These are phyloP conservation scores for Coniella lustricola DNA, from an alignment of 2,329 filamentous ascomycete species.

Conservation along the genomic window DNA sequence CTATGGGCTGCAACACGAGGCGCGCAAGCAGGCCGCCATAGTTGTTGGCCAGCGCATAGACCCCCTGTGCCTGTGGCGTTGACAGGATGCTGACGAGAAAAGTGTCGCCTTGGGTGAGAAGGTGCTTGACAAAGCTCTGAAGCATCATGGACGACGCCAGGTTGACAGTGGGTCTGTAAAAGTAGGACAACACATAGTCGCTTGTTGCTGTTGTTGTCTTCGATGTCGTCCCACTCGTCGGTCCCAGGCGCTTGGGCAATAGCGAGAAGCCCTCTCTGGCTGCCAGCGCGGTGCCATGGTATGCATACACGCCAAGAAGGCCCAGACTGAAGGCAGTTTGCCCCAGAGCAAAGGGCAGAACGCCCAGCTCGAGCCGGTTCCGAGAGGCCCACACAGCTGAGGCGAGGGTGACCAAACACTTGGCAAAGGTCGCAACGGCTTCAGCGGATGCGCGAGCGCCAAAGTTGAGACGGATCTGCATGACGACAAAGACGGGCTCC, in stretches of 20 bases:
- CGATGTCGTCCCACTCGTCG: slow-evolving; percentile 8
- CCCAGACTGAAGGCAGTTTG: slow-evolving; percentile 69
- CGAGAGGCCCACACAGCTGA: slow-evolving; percentile 58
- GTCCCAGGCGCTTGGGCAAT: slow-evolving; percentile 37
- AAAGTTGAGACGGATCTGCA: slow-evolving; percentile 76
- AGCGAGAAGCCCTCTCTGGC: slow-evolving; percentile 61
- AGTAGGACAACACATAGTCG: slow-evolving; percentile 40
- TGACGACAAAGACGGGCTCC: slow-evolving; percentile 83
- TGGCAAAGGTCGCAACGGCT: slow-evolving; percentile 68
- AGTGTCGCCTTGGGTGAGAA: slow-evolving; percentile 91
- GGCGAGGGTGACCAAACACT: slow-evolving; percentile 69
- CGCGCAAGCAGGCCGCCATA: slow-evolving; percentile 86
- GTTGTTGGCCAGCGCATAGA: slow-evolving; percentile 89
- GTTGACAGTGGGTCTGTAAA: slow-evolving; percentile 63
- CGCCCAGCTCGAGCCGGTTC: slow-evolving; percentile 52
- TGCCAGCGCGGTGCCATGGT: slow-evolving; percentile 52
- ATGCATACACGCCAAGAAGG: slow-evolving; percentile 63
- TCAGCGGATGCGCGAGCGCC: slow-evolving; percentile 76
- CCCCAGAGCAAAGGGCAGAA: slow-evolving; percentile 82
- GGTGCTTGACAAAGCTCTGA: slow-evolving; percentile 84
- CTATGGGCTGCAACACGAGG: slow-evolving; percentile 87
- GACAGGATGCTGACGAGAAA: slow-evolving; percentile 77
- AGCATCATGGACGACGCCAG: slow-evolving; percentile 78
- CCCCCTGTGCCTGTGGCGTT: slow-evolving; percentile 72
- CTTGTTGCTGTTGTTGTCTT: too few species aligned